A percentile compares a stretch with the other conserved stretches of the same genome.
phyloP scores from a whole-genome alignment of 176 grass and related monocot species.

The Saccharum officinarum region DNA sequence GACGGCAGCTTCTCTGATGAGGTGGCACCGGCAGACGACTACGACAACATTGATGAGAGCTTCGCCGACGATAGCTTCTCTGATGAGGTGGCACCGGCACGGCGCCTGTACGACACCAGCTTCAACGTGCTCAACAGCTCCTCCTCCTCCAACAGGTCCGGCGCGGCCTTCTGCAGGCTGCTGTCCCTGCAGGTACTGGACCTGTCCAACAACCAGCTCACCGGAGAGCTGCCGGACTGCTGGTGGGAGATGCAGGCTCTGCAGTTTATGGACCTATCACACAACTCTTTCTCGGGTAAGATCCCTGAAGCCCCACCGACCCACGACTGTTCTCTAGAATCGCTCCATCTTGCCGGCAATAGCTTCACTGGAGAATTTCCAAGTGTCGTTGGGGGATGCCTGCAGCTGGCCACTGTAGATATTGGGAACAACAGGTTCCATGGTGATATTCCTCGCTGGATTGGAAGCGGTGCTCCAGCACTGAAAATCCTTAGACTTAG shows the following conservation, averaged over 20 bases:
- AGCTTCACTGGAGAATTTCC: constrained; percentile 49
- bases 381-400: constrained; percentile 20
- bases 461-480: constrained; percentile 26
- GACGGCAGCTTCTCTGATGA: not conserved
- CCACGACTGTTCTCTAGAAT: constrained; percentile 45
- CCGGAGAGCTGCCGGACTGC: constrained; percentile 53
- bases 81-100: not conserved
- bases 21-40: not conserved
- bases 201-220: constrained; percentile 73
- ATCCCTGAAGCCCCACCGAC: constrained; percentile 25
- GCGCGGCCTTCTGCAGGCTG: constrained; percentile 54
- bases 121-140: constrained; percentile 32
- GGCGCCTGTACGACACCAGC: not conserved
- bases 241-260: constrained; percentile 49
- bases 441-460: constrained; percentile 62
- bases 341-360: constrained; percentile 64
- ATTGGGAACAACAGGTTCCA: constrained; percentile 53
- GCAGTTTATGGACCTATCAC: constrained; percentile 61
- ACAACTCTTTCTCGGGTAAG: constrained; percentile 58
- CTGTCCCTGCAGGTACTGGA: constrained; percentile 52
- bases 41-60: not conserved
- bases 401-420: constrained; percentile 40
- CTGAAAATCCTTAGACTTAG: constrained; percentile 57
- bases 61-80: constrained; percentile 7
- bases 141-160: constrained; percentile 39